Evolutionary conservation across 2,329 filamentous ascomycete genomes (phyloP), one percentile per base, ranked within the genome.

Genomic region (Fonsecaea nubica): DNA sequence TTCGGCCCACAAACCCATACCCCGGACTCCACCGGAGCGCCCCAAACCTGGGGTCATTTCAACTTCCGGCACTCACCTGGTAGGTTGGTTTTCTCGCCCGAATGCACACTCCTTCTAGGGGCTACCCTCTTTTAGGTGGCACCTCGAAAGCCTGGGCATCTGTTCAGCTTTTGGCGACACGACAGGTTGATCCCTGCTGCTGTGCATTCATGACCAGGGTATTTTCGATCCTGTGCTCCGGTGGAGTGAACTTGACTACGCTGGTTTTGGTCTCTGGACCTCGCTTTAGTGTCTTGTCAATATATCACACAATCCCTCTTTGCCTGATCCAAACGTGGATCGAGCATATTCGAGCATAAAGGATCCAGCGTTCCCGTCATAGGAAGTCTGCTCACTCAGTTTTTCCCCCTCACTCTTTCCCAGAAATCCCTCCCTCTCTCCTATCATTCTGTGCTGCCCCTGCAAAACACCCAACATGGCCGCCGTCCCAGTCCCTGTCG

Each of bases 41-140:
- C 48, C 33, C 58, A 61, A 53, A 61, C 33, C 58, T 61, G 58
- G 58, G 58, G 58, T 61, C 52, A 61, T 33, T 9, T 53, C 58
- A 21, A 52, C 58, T 32, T 48, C 53, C 58, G 58, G 58, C 58
- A 61, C 32, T 61, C 58, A 32, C 36, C 58, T 61, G 48, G 48
- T 54, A 57, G 55, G 55, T 21, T 61, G 58, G 42, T 50, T 61
- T 32, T 35, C 32, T 53, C 40, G 32, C 32, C 57, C 57, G 32
- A 48, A 25, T 36, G 42, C 45, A 52, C n/a, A 13, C 32, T 30
- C 18, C 12, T 48, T 30, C 40, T 33, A 25, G 12, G 42, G 42
- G 25, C 32, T 30, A 7, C 58, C 32, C 42, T 38, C 52, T 53
- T 18, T 38, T 38, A 33, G 42, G 32, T 61, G 15, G 18, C 48